Conservation (phyloP, 768 basidiomycete species). For the Rhodosporidiobolus odoratus region DNA sequence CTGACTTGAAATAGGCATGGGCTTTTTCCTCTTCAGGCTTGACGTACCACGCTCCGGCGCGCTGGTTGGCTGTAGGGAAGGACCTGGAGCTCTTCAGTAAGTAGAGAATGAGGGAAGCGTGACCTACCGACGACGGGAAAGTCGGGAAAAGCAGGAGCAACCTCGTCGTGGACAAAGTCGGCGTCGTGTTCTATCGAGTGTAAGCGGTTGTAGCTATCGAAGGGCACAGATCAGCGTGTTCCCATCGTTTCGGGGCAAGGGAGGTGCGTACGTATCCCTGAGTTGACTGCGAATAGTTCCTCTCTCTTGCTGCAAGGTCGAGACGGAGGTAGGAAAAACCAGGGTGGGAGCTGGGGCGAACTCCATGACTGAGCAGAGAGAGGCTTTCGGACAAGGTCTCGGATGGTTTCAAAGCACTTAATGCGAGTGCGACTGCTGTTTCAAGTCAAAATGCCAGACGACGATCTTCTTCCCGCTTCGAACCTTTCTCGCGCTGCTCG, state of each 20-base stretch:
- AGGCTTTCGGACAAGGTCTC: neutral
- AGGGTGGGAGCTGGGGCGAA: neutral
- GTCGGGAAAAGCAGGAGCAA: conserved; percentile 53
- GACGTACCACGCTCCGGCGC: conserved; percentile 92
- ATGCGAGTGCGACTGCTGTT: too few species aligned
- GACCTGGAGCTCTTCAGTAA: neutral
- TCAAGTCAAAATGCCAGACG: too few species aligned
- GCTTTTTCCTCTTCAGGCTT: conserved; percentile 59
- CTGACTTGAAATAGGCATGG: conserved; percentile 7
- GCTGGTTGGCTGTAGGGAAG: conserved; percentile 64
- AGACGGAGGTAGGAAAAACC: conserved; percentile 15
- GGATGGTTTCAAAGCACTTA: neutral
- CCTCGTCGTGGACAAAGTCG: conserved; percentile 57
- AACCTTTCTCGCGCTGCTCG: neutral
- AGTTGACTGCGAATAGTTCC: neutral
- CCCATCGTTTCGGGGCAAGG: accelerated
- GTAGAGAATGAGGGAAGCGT: neutral
- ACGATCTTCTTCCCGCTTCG: neutral
- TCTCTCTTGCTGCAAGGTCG: conserved; percentile 15
- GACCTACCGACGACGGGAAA: conserved; percentile 56
- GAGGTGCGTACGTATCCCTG: conserved; percentile 16
- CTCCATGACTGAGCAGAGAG: neutral
- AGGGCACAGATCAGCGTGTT: neutral
- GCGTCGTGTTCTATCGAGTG: conserved; percentile 79
- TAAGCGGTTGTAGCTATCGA: conserved; percentile 67